These are phyloP conservation scores for Pseudocercospora fuligena DNA, from an alignment of 2,329 filamentous ascomycete genomes.

Conservation along the genomic window DNA sequence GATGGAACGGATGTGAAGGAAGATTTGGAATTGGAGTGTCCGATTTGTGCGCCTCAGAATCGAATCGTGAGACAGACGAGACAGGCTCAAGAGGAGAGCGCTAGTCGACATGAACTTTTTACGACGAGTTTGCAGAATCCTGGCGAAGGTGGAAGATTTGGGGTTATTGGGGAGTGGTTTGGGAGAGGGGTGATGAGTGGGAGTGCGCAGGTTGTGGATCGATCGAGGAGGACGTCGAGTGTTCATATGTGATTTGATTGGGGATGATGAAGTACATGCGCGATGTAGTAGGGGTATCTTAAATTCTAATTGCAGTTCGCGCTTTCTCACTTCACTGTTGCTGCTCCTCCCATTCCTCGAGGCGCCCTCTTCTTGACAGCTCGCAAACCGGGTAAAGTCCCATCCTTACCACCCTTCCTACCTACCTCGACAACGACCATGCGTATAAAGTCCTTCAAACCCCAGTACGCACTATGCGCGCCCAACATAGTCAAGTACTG, in stretches of 20 bases:
- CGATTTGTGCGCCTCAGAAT: constrained; percentile 81
- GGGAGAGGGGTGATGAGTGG: constrained; percentile 81
- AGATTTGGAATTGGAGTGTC: constrained; percentile 76
- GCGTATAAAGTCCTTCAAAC: constrained; percentile 81
- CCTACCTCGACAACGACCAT: constrained; percentile 90
- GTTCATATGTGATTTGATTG: neutral
- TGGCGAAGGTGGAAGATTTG: constrained; percentile 74
- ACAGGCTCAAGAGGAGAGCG: constrained; percentile 82
- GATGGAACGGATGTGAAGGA: constrained; percentile 50
- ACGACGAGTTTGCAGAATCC: constrained; percentile 71
- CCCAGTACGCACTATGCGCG: constrained; percentile 95
- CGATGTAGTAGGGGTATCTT: neutral
- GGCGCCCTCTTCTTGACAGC: constrained; percentile 57
- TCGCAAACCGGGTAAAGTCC: constrained; percentile 58
- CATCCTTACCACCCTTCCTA: constrained; percentile 68
- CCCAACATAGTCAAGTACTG: constrained; percentile 97
- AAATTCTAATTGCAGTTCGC: neutral
- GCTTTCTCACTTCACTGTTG: neutral
- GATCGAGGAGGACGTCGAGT: neutral
- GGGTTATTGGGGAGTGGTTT: constrained; percentile 93
- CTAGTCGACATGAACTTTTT: constrained; percentile 88
- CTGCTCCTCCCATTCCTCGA: neutral
- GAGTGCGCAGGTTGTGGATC: constrained; percentile 44
- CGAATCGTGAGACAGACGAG: constrained; percentile 87
- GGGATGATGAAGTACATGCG: neutral